phyloP scores from a whole-genome alignment of 495 filamentous ascomycete genomes.

The Xylaria cubensis region DNA sequence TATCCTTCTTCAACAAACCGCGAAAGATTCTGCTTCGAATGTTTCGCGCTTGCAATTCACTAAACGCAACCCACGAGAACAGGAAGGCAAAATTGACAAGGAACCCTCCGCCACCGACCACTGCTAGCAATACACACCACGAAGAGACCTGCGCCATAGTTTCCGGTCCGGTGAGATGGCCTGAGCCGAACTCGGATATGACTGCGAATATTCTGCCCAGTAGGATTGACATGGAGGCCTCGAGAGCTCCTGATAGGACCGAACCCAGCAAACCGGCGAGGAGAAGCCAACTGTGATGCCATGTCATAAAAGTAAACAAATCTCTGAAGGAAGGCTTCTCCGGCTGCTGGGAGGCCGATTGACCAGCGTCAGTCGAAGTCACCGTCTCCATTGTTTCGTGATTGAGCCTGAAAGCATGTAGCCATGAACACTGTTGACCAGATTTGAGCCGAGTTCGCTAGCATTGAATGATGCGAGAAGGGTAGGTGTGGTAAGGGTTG shows the following conservation, averaged over 20 bases:
- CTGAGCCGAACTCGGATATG: conserved; percentile 70
- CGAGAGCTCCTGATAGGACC: conserved; percentile 64
- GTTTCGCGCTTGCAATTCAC: conserved; percentile 77
- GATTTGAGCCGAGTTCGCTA: background rate
- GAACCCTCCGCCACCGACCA: conserved; percentile 68
- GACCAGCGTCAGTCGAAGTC: background rate
- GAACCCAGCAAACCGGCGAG: conserved; percentile 57
- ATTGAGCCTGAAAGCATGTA: background rate
- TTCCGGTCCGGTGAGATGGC: conserved; percentile 52
- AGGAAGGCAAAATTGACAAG: conserved; percentile 69
- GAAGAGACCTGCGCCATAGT: conserved; percentile 62
- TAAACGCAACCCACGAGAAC: conserved; percentile 72
- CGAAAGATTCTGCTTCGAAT: conserved; percentile 70
- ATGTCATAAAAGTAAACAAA: conserved; percentile 77
- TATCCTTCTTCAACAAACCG: conserved; percentile 71
- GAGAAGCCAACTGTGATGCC: conserved; percentile 63
- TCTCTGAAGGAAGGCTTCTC: conserved; percentile 41
- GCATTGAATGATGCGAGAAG: background rate
- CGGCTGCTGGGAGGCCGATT: conserved; percentile 44
- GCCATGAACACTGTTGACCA: background rate
- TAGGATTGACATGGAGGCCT: conserved; percentile 71
- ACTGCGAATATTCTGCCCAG: conserved; percentile 78
- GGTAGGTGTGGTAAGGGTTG: background rate
- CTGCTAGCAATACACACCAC: conserved; percentile 64
- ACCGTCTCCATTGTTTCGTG: conserved; percentile 11